Percentiles rank a stretch among this genome's conserved stretches.
These are phyloP conservation scores for Sporopachydermia lactativora DNA, from an alignment of 805 yeast genomes.

Conservation along the genomic window DNA sequence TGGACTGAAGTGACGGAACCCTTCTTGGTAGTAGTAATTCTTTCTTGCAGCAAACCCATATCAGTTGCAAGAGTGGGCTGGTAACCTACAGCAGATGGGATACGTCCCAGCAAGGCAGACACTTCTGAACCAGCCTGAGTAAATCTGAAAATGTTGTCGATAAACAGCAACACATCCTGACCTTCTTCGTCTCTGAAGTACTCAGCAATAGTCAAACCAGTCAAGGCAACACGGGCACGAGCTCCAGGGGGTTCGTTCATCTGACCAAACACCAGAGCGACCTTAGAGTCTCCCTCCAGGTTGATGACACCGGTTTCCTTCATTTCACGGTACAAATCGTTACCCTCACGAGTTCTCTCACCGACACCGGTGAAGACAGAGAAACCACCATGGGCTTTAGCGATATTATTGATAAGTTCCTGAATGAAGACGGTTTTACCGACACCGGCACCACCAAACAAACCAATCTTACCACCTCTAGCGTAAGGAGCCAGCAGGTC, in stretches of 20 bases:
- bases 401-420: constrained; percentile 98
- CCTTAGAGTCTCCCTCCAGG: constrained; percentile 99
- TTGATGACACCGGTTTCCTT: constrained; percentile 99
- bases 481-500: constrained; percentile 99
- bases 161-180: constrained; percentile 98
- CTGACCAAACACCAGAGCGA: constrained; percentile 98
- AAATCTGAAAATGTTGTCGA: constrained; percentile 99
- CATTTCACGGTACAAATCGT: constrained; percentile 99
- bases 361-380: constrained; percentile 99
- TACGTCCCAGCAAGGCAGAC: constrained; percentile 99
- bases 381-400: constrained; percentile 99
- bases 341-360: constrained; percentile 99
- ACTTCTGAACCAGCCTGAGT: constrained; percentile 99
- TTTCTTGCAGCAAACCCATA: constrained; percentile 99
- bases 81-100: constrained; percentile 99
- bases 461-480: constrained; percentile 99
- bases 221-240: constrained; percentile 99
- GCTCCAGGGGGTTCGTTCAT: constrained; percentile 99
- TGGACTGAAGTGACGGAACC: constrained; percentile 99
- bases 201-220: constrained; percentile 99
- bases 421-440: constrained; percentile 99
- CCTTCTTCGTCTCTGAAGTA: constrained; percentile 99
- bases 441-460: constrained; percentile 99
- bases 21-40: constrained; percentile 98
- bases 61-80: constrained; percentile 99